Conservation (phyloP, 495 filamentous ascomycete genomes). For the Penicillium pulvis region DNA sequence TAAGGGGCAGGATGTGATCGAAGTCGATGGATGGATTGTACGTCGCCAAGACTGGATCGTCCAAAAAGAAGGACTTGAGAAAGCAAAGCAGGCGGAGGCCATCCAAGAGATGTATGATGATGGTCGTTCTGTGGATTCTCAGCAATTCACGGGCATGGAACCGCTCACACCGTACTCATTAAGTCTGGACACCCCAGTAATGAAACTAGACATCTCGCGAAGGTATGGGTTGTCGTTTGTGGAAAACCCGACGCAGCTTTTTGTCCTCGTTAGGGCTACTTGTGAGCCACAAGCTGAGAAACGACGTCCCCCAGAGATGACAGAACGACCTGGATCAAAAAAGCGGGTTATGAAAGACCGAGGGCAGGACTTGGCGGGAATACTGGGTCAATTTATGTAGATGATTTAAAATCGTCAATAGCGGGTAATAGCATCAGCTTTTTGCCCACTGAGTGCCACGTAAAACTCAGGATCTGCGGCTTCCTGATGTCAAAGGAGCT, state of each 20-base stretch:
- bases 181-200: neutral
- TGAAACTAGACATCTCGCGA: neutral
- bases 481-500: too few relatives aligned
- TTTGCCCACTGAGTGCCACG: too few relatives aligned
- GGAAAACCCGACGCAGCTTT: neutral
- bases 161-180: neutral
- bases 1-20: neutral
- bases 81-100: neutral
- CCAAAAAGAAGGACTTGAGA: neutral
- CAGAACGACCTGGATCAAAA: neutral
- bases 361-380: neutral
- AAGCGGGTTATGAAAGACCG: neutral
- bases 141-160: neutral
- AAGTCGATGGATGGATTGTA: neutral
- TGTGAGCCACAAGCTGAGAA: neutral
- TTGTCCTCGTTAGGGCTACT: neutral
- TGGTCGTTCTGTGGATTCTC: neutral
- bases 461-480: too few relatives aligned
- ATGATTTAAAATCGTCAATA: too few relatives aligned
- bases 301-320: neutral
- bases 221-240: neutral
- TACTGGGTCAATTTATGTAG: neutral
- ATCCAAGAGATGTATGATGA: neutral
- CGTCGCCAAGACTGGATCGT: neutral
- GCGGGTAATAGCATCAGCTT: too few relatives aligned